Evolutionary conservation across 2,329 filamentous ascomycete genomes (phyloP).

Genomic region (Dactylellina sp.): DNA sequence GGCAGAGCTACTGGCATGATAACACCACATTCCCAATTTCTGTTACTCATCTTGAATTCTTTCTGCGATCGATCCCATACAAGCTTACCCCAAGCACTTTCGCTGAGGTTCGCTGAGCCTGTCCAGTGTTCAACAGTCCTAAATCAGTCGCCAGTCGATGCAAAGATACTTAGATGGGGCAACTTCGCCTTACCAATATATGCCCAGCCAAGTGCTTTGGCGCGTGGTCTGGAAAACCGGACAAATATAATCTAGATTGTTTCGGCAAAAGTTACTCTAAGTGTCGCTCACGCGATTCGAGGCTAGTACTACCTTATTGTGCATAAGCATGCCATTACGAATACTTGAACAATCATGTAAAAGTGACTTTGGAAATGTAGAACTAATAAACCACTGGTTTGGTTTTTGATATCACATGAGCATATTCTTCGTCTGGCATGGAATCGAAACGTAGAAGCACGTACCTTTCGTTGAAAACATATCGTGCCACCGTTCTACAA

Average conservation of each 20-base stretch:
- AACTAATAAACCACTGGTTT: constrained; percentile 74
- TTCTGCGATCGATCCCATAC: constrained; percentile 76
- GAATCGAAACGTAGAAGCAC: constrained; percentile 18
- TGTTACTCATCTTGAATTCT: constrained; percentile 79
- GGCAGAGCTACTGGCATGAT: constrained; percentile 71
- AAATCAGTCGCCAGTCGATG: constrained; percentile 60
- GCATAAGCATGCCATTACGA: constrained; percentile 80
- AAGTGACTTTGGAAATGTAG: constrained; percentile 77
- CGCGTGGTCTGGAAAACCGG: constrained; percentile 40
- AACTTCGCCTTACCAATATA: constrained; percentile 50
- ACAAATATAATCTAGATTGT: constrained; percentile 56
- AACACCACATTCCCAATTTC: constrained; percentile 97
- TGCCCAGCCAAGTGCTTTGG: constrained; percentile 39
- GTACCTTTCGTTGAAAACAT: constrained; percentile 70
- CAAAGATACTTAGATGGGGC: constrained; percentile 3
- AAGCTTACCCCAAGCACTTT: constrained; percentile 90
- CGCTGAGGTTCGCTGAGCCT: constrained; percentile 90
- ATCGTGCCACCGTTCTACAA: constrained; percentile 80
- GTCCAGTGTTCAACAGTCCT: constrained; percentile 78
- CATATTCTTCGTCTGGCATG: constrained; percentile 2
- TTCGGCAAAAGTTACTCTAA: constrained; percentile 8
- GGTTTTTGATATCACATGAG: constrained; percentile 48
- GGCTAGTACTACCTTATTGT: constrained; percentile 78
- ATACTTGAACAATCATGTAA: constrained; percentile 81
- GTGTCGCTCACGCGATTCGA: background rate